Evolutionary conservation across 768 basidiomycete species (phyloP).

Genomic region (Xanthoconium purpureum): DNA sequence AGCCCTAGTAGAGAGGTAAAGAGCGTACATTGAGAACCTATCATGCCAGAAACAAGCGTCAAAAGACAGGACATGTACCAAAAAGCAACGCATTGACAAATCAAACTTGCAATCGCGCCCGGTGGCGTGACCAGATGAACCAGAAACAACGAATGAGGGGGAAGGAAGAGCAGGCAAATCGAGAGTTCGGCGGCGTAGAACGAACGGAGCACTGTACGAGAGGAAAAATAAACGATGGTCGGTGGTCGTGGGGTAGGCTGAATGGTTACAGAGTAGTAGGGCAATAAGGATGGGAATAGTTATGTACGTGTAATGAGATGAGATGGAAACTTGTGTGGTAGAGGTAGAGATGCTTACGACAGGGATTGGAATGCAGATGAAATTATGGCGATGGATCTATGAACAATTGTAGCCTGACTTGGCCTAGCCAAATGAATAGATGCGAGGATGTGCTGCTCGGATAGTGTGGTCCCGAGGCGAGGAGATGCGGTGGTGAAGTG

Average conservation of each 20-base stretch:
- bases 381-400: conserved; percentile 24
- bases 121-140: not conserved
- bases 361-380: conserved; percentile 16
- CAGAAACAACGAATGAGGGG: conserved; percentile 18
- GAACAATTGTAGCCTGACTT: conserved; percentile 14
- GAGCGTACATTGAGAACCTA: conserved; percentile 5
- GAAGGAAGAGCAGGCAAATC: conserved; percentile 16
- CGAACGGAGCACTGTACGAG: conserved; percentile 20
- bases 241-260: conserved; percentile 13
- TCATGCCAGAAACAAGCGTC: conserved; percentile 16
- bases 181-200: conserved; percentile 8
- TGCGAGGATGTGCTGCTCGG: conserved; percentile 26
- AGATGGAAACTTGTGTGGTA: not conserved
- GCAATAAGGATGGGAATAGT: conserved; percentile 28
- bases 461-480: conserved; percentile 17
- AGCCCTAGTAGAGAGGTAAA: not conserved
- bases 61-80: conserved; percentile 14
- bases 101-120: conserved; percentile 6
- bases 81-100: conserved; percentile 22
- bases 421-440: conserved; percentile 19
- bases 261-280: conserved; percentile 25
- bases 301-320: conserved; percentile 20
- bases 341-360: conserved; percentile 13
- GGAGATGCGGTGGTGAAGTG: conserved; percentile 2
- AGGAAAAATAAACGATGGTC: conserved; percentile 1